Conservation (phyloP, 495 filamentous ascomycete genomes). For the Penicillium malachiteum region DNA sequence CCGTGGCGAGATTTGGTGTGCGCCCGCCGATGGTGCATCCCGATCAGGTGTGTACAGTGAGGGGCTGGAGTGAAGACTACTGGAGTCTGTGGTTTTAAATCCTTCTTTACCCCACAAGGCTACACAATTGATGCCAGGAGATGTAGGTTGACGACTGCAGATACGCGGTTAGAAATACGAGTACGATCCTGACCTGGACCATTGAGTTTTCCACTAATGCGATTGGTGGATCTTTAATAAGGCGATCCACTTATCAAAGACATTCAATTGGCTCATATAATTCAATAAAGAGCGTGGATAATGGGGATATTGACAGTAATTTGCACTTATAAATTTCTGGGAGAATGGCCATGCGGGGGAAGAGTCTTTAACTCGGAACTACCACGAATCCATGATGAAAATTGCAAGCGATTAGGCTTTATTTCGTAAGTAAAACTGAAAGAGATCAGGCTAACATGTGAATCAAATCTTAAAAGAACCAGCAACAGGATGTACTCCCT, state of each 20-base stretch:
- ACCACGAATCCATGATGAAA: no score
- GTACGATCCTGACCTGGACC: background rate
- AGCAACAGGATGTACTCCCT: conserved; percentile 6
- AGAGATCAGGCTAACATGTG: background rate
- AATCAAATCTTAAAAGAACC: conserved; percentile 4
- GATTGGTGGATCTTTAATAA: no score
- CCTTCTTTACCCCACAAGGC: no score
- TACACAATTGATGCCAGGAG: no score
- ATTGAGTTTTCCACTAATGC: no score
- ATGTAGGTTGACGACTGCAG: background rate
- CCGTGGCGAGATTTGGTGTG: conserved; percentile 25
- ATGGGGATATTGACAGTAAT: no score
- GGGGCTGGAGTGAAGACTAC: no score
- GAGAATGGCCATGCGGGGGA: no score
- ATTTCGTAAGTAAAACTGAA: background rate
- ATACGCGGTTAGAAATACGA: conserved; percentile 10
- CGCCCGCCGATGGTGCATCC: background rate
- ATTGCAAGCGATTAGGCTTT: background rate
- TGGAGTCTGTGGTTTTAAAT: no score
- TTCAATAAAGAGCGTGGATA: background rate
- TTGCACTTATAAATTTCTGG: no score
- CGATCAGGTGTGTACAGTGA: background rate
- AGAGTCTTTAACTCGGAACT: no score
- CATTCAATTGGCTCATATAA: background rate
- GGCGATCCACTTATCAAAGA: no score